phyloP scores from a whole-genome alignment of 2,329 filamentous ascomycete species.

The Trichoderma citrinoviride region DNA sequence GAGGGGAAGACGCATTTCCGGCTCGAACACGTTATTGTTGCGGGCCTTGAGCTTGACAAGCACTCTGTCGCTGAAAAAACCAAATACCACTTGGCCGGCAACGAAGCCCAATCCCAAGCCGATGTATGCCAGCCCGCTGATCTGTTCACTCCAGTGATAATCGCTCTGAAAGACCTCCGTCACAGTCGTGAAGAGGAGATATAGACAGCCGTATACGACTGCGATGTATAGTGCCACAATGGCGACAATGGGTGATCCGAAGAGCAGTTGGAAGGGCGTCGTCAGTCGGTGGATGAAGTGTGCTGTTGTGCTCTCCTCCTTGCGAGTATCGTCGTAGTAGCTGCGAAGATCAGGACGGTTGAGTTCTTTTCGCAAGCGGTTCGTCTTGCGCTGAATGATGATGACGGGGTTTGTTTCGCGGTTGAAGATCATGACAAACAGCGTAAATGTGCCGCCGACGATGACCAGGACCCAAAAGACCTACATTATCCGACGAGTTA shows the following conservation, averaged over 20 bases:
- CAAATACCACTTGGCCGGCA: conserved; percentile 40
- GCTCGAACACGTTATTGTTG: conserved; percentile 20
- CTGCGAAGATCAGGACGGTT: conserved; percentile 41
- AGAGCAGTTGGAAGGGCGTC: conserved; percentile 50
- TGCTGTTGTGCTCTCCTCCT: conserved; percentile 23
- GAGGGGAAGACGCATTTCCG: conserved; percentile 37
- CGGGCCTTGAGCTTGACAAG: conserved; percentile 38
- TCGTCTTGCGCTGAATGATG: conserved; percentile 50
- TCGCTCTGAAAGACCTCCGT: conserved; percentile 46
- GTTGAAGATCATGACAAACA: conserved; percentile 31
- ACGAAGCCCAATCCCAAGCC: conserved; percentile 45
- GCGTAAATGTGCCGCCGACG: conserved; percentile 32
- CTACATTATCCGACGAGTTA: neutral
- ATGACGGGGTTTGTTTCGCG: conserved; percentile 46
- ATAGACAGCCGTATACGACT: conserved; percentile 10
- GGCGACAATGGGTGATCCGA: conserved; percentile 48
- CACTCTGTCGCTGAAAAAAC: conserved; percentile 42
- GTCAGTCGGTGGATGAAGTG: conserved; percentile 46
- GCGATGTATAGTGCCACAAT: conserved; percentile 37
- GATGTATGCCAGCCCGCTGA: conserved; percentile 50
- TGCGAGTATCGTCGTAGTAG: conserved; percentile 44
- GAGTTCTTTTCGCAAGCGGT: conserved; percentile 45
- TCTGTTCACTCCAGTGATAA: conserved; percentile 12
- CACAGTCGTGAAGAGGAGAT: conserved; percentile 37
- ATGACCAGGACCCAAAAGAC: conserved; percentile 47